A percentile compares a stretch with the other conserved stretches of the same genome.
Evolutionary conservation across 148 eudicot genomes (phyloP).

Genomic region (Chenopodium suecicum): DNA sequence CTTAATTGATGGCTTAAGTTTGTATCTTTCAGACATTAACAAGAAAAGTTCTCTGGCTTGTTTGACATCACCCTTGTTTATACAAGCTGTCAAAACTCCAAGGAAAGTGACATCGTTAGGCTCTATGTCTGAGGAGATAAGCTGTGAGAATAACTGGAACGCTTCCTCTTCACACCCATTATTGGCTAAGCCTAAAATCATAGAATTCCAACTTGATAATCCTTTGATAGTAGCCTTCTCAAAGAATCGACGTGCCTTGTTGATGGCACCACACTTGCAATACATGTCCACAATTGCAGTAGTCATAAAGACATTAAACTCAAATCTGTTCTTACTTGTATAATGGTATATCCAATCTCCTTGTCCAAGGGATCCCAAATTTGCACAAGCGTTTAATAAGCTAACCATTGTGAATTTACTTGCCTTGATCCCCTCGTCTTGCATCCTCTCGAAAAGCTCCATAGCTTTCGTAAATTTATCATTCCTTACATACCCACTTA

Average conservation of each 20-base stretch:
- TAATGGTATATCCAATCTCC: conserved; percentile 50
- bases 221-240: conserved; percentile 30
- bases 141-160: conserved; percentile 40
- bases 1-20: conserved; percentile 47
- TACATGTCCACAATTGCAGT: conserved; percentile 56
- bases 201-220: conserved; percentile 59
- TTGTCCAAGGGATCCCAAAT: conserved; percentile 44
- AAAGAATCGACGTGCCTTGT: conserved; percentile 40
- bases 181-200: conserved; percentile 54
- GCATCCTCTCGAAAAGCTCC: conserved; percentile 42
- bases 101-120: conserved; percentile 56
- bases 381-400: conserved; percentile 53
- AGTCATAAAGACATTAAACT: conserved; percentile 40
- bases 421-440: conserved; percentile 32
- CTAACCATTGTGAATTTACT: conserved; percentile 59
- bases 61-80: conserved; percentile 38
- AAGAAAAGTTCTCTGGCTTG: conserved; percentile 43
- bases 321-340: conserved; percentile 33
- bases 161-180: conserved; percentile 51
- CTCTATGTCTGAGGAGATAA: conserved; percentile 28
- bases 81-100: conserved; percentile 51
- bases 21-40: conserved; percentile 35
- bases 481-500: conserved; percentile 56
- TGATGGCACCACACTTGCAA: conserved; percentile 53
- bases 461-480: conserved; percentile 41